Conservation (phyloP, 352 stramenopile species). For the Pythium coloratum region DNA sequence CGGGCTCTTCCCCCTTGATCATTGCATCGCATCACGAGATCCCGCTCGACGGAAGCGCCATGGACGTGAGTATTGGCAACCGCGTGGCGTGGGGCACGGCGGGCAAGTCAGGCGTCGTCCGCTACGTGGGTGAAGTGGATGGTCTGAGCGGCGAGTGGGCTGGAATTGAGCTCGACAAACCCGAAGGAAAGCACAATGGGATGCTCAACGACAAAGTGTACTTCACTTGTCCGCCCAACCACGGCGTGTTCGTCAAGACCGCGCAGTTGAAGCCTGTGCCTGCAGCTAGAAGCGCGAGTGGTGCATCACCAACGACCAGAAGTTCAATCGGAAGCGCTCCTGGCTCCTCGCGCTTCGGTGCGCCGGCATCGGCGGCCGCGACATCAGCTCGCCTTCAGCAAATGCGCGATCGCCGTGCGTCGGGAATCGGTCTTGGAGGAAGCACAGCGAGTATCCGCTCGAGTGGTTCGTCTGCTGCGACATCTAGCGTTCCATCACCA, state of each 20-base stretch:
- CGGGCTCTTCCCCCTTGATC: not conserved
- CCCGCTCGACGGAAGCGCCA: not conserved
- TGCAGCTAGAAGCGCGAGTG: conserved; percentile 19
- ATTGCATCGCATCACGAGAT: not conserved
- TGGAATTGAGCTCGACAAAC: conserved; percentile 74
- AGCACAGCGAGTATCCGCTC: conserved; percentile 12
- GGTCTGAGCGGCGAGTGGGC: conserved; percentile 81
- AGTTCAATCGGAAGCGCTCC: not conserved
- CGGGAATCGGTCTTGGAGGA: conserved; percentile 27
- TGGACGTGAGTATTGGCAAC: conserved; percentile 60
- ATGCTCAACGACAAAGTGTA: conserved; percentile 81
- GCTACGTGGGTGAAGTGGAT: conserved; percentile 77
- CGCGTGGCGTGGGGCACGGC: conserved; percentile 60
- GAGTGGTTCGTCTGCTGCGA: conserved; percentile 7
- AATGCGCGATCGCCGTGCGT: conserved; percentile 37
- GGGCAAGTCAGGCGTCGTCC: conserved; percentile 72
- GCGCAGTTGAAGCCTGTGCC: conserved; percentile 30
- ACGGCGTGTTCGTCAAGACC: conserved; percentile 77
- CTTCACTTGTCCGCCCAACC: conserved; percentile 70
- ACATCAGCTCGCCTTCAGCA: conserved; percentile 36
- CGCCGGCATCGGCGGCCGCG: conserved; percentile 2
- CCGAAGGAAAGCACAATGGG: conserved; percentile 86
- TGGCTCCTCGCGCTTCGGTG: conserved; percentile 10
- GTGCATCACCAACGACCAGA: conserved; percentile 26
- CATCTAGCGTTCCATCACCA: conserved; percentile 8